Evolutionary conservation across 2,329 filamentous ascomycete species (phyloP), one percentile per base, ranked within the genome.

Genomic region (Fusarium vanettenii): DNA sequence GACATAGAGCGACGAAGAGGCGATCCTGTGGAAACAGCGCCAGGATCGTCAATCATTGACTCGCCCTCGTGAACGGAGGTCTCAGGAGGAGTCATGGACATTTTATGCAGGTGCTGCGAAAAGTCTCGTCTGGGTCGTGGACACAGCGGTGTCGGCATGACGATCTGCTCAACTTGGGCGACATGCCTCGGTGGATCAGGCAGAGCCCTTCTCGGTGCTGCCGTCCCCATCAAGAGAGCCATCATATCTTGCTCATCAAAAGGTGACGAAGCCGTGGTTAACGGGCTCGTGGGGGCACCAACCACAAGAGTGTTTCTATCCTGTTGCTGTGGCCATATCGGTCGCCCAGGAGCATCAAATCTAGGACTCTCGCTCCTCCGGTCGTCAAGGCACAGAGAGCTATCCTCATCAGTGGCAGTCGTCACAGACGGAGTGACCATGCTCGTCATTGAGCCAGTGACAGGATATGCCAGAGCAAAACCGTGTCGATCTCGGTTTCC

Each of bases 171-270:
- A 3, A 80, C 76, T 5, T 76, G 75, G 3, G 76, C 69, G 29
- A 79, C 70, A n/a, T 75, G 72, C 13, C 77, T 66, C 0, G 83
- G 82, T 4, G 79, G 80, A 3, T 75, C 64, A 4, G 83, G 82
- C 20, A 84, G 75, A 16, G 74, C 72, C 33, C 81, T 76, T 39
- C 37, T 73, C 11, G 75, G 72, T 10, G 75, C 64, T 2, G 77
- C 62, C 3, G 76, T 76, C 0, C 78, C 73, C 41, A 82, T 66
- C 8, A 84, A 69, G 20, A 84, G 71, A 3, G 78, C 77, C 25
- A 84, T 35, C 60, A 84, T 78, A 6, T 84, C 81, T 5, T 79
- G 72, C 60, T 84, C 82, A 52, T 80, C 80, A 45, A 80, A 82
- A 1, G 81, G 79, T 35, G 81, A 81, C 0, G 81, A 81, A 8